These are phyloP conservation scores for Bruguiera hainesii DNA, from an alignment of 441 rosid species.

Conservation along the genomic window DNA sequence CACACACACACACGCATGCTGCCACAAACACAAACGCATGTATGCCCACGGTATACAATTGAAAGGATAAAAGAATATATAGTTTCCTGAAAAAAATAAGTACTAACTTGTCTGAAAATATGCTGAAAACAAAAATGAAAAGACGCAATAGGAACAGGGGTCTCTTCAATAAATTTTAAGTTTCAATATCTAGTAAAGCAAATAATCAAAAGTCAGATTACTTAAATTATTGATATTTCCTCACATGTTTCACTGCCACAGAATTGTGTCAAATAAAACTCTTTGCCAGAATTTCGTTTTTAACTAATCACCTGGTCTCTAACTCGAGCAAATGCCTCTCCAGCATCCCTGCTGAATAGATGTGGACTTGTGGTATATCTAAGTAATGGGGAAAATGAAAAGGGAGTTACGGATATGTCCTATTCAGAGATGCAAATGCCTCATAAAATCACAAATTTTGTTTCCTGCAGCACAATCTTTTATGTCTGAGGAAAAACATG, in stretches of 20 bases:
- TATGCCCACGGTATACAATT: too few species aligned
- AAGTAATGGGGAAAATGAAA: constrained; percentile 8
- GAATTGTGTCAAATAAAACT: not conserved
- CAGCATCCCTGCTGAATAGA: constrained; percentile 76
- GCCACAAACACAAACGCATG: too few species aligned
- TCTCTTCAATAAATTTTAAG: too few species aligned
- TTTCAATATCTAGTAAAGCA: too few species aligned
- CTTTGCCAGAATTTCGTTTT: not conserved
- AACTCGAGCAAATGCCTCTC: constrained; percentile 77
- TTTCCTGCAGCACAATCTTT: not conserved
- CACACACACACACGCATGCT: too few species aligned
- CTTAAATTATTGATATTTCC: not conserved
- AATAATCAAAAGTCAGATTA: too few species aligned
- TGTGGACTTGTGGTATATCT: constrained; percentile 99
- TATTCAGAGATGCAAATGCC: constrained; percentile 4
- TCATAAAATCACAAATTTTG: constrained; percentile 4
- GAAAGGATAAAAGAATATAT: too few species aligned
- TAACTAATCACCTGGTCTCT: constrained; percentile 62
- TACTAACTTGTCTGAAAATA: too few species aligned
- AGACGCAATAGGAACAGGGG: too few species aligned
- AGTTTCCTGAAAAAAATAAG: too few species aligned
- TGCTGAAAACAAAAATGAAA: too few species aligned
- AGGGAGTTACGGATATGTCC: not conserved
- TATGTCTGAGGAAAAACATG: not conserved
- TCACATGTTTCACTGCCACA: not conserved